Evolutionary conservation across 306 rosid species (phyloP).

Genomic region (Castanospermum australe): DNA sequence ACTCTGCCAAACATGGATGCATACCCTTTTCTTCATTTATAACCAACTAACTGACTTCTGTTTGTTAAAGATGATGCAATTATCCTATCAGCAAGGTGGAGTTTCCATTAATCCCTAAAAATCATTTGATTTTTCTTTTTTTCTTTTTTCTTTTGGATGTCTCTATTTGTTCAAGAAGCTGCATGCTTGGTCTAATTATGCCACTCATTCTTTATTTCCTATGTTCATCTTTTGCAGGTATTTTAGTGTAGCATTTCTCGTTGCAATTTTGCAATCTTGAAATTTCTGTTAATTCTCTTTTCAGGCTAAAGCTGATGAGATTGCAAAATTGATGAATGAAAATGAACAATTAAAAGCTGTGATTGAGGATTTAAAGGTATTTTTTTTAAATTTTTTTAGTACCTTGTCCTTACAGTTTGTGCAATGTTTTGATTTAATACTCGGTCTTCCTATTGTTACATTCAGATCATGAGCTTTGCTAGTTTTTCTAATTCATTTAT

Average conservation of each 20-base stretch:
- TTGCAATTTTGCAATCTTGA: constrained; percentile 12
- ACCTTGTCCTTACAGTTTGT: neutral
- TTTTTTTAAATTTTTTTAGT: constrained; percentile 15
- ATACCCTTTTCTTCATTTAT: neutral
- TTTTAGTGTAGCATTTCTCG: neutral
- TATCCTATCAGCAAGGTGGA: neutral
- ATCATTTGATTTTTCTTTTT: neutral
- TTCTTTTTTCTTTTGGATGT: neutral
- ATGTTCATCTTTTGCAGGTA: constrained; percentile 7
- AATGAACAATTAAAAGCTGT: constrained; percentile 78
- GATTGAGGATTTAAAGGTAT: constrained; percentile 85
- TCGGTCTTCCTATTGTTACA: neutral
- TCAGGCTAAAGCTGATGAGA: constrained; percentile 98
- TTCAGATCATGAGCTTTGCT: neutral
- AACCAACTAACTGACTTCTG: neutral
- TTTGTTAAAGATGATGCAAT: neutral
- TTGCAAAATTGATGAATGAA: constrained; percentile 94
- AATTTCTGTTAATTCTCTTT: constrained; percentile 12
- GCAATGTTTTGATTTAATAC: neutral
- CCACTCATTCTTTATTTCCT: constrained; percentile 13
- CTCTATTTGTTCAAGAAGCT: constrained; percentile 14
- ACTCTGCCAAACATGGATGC: constrained; percentile 2
- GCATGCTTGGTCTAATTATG: constrained; percentile 8
- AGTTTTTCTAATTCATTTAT: neutral
- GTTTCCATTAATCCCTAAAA: neutral